Evolutionary conservation across 805 yeast genomes (phyloP), one percentile per base, ranked within the genome.

Genomic region (Candida golubevii): DNA sequence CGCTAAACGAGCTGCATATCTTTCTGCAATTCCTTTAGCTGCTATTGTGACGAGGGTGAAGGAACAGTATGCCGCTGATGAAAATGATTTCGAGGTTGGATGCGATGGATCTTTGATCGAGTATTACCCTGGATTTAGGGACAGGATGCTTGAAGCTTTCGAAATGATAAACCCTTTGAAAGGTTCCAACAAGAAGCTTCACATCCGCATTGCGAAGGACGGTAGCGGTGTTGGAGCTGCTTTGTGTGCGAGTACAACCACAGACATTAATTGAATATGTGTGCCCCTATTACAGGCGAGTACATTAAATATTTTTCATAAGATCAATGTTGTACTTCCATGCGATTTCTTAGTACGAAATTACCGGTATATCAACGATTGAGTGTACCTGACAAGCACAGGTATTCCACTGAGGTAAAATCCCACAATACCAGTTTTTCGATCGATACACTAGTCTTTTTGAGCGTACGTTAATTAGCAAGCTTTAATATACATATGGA

Each of bases 141-240:
- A 83, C 10, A 78, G 79, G 76, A 70, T 91, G 50, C 79, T 91
- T 60, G 88, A 86, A 51, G 96, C 96, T 0, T 67, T 90, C 50
- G 72, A 82, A 0, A 60, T 78, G 50, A 78, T 87, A 35, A 80
- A 83, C 51, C 75, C 90, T 35, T 90, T 90, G 45, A 73, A 84
- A 36, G 84, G 85, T 38, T 80, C 83, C 47, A 88, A 81, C 56
- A 80, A 88, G 65, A 81, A 86, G 58, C 71, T 88, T 37, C 84
- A 81, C 55, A 69, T 91, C 49, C 81, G 81, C 50, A 82, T 90
- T 53, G 93, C 97, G 28, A 87, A 88, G 63, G 98, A 93, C 60
- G 98, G 98, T 38, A 84, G 95, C 45, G 96, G 97, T 48, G 96
- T 90, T 36, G 99, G 99, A 53, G 98, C 97, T 37, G 98, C 98